phyloP scores from a whole-genome alignment of 2,329 filamentous ascomycete species.

The Penicillium sp. region DNA sequence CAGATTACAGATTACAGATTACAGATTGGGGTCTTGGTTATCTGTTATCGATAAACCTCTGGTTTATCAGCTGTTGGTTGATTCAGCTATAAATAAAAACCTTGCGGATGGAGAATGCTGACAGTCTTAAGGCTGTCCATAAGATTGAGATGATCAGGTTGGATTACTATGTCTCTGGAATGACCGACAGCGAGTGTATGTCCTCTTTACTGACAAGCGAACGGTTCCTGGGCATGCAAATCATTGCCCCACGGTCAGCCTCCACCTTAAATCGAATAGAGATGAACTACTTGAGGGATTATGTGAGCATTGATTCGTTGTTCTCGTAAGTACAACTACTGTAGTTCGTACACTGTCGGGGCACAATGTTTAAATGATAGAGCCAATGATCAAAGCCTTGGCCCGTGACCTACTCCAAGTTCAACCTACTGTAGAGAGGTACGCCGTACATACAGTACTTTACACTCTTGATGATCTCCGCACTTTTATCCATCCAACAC shows the following conservation, averaged over 20 bases:
- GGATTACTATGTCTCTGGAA: background rate
- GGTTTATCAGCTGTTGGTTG: background rate
- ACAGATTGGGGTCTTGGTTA: background rate
- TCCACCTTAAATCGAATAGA: background rate
- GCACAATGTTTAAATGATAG: background rate
- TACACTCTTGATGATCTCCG: background rate
- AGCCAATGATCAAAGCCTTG: background rate
- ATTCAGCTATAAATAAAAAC: no score
- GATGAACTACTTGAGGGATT: background rate
- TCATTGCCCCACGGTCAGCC: background rate
- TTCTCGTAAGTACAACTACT: background rate
- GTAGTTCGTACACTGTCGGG: background rate
- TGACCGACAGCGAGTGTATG: background rate
- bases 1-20: background rate
- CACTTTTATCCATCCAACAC: background rate
- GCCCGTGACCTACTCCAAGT: background rate
- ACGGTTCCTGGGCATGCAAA: background rate
- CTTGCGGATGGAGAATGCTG: no score
- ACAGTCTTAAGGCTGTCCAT: no score
- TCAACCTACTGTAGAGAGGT: no score
- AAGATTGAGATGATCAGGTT: no score
- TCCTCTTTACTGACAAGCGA: background rate
- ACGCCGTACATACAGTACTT: no score
- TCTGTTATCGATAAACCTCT: background rate
- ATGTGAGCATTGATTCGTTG: background rate